Percentiles rank a stretch among this genome's conserved stretches.
phyloP scores from a whole-genome alignment of 257 asterid genomes.

The Scutellaria baicalensis region DNA sequence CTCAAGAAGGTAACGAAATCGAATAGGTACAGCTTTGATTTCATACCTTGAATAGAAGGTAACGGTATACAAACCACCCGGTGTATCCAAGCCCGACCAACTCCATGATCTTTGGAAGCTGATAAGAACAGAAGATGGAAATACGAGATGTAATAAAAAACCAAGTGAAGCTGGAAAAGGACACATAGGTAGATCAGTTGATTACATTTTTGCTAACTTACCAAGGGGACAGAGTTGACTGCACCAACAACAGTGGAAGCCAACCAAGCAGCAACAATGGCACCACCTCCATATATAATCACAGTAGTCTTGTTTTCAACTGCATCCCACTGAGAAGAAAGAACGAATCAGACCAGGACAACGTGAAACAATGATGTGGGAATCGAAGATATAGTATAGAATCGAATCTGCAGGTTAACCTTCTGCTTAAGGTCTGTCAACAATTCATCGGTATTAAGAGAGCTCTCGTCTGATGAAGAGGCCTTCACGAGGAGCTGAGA shows the following conservation, averaged over 20 bases:
- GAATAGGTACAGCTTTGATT: neutral
- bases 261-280: conserved; percentile 76
- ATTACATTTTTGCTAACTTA: conserved; percentile 20
- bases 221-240: conserved; percentile 90
- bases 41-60: conserved; percentile 93
- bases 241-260: conserved; percentile 76
- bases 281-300: conserved; percentile 75
- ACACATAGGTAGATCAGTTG: neutral
- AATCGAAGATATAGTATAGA: neutral
- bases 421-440: conserved; percentile 75
- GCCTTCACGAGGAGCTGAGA: conserved; percentile 56
- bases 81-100: conserved; percentile 95
- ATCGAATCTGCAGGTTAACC: conserved; percentile 29
- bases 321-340: conserved; percentile 70
- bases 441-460: conserved; percentile 57
- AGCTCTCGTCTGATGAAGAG: conserved; percentile 68
- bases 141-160: neutral
- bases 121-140: neutral
- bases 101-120: conserved; percentile 98
- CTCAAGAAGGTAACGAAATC: too few relatives aligned
- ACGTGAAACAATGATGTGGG: neutral
- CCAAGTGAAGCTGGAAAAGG: too few relatives aligned
- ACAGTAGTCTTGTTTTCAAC: conserved; percentile 88
- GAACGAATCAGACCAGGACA: neutral
- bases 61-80: conserved; percentile 98